phyloP scores from a whole-genome alignment of 495 filamentous ascomycete genomes.

The Umbilicaria muhlenbergii region DNA sequence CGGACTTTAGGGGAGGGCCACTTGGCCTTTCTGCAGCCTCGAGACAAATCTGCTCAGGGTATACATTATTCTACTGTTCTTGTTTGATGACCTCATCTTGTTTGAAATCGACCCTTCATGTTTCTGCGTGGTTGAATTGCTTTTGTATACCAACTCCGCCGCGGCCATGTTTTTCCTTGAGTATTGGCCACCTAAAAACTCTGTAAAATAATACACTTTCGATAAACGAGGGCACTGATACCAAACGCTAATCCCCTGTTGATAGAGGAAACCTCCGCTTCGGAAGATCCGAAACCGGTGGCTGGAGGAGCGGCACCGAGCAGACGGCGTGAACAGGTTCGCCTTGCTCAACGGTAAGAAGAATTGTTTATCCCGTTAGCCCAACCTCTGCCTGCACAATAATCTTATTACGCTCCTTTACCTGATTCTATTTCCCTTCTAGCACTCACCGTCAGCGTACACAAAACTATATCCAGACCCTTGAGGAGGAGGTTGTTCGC shows the following conservation, averaged over 20 bases:
- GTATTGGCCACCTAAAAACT: background rate
- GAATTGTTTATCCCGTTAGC: background rate
- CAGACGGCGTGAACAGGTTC: constrained; percentile 16
- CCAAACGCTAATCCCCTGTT: constrained; percentile 8
- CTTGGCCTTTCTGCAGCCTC: constrained; percentile 13
- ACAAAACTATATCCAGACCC: constrained; percentile 17
- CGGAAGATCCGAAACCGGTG: background rate
- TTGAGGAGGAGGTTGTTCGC: constrained; percentile 14
- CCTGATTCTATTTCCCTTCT: background rate
- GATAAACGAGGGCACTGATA: background rate
- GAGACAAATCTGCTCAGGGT: constrained; percentile 8
- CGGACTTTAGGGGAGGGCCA: constrained; percentile 13
- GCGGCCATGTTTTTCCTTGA: background rate
- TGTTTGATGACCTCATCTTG: background rate
- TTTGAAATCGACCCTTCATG: background rate
- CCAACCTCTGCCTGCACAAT: background rate
- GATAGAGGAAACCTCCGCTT: constrained; percentile 1
- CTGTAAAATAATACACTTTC: background rate
- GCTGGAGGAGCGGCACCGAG: constrained; percentile 11
- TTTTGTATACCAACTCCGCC: background rate
- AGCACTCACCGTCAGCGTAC: constrained; percentile 17
- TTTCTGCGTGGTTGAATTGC: background rate
- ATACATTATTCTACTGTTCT: background rate
- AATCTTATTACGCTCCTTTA: background rate
- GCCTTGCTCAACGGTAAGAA: constrained; percentile 15